Evolutionary conservation across 176 grass and related monocot genomes (phyloP), one percentile per base, ranked within the genome.

Genomic region (Typha latifolia): DNA sequence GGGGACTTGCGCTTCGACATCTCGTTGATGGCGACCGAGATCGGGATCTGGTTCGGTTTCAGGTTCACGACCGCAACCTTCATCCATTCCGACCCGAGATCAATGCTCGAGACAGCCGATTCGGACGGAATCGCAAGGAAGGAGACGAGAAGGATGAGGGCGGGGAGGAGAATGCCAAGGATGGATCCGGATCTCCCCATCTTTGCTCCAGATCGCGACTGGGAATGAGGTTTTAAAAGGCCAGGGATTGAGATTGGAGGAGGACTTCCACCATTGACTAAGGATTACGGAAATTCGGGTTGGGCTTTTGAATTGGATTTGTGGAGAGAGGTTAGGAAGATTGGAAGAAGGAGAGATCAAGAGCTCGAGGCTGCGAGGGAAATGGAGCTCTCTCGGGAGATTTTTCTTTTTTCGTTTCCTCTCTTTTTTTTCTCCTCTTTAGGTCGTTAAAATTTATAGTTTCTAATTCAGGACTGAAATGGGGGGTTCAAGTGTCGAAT

Each of bases 1-100:
- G 95, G 95, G 64, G 95, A 99, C 77, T 99, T 99, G 51, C 95
- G 85, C 84, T 99, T 99, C 47, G 95, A 99, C 95, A 99, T 99
- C 82, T 99, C 95, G 72, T 99, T 99, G 70, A 93, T 99, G 71
- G 95, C 89, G 61, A 99, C 71, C 0, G 79, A 56, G 63, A 99
- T 99, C 61, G 95, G 95, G 23, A 59, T 75, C 19, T 83, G 89
- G 5, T 89, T 86, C 1, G 89, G 89, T 43, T 85, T 87, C 63
- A 99, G 85, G 72, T 99, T 90, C 59, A 99, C 94, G 34, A 72
- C 95, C 1, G 86, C 95, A 18, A 99, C 84, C 72, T 99, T 99
- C 72, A 99, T 79, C 95, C 95, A 94, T 61, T 99, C 95, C 2
- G 95, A 93, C 14, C 89, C 95, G 66, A 93, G 86, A 81, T 99